These are phyloP conservation scores for Hyaloperonospora arabidopsidis DNA, from an alignment of 352 stramenopile species.

Conservation along the genomic window DNA sequence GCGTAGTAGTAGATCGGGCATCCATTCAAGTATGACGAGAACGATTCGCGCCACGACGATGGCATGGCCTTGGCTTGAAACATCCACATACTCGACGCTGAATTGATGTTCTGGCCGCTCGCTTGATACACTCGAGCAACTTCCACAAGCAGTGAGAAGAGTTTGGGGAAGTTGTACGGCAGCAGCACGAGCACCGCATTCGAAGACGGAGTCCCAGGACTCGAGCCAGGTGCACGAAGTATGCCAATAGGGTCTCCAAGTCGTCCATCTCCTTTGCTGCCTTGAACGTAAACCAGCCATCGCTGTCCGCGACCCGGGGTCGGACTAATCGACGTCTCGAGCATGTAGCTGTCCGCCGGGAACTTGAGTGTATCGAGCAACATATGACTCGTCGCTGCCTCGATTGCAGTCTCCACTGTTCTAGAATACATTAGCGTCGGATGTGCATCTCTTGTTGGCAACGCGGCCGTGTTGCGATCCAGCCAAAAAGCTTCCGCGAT, in stretches of 20 bases:
- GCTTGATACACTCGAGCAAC: slow-evolving; percentile 74
- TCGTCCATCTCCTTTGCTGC: slow-evolving; percentile 74
- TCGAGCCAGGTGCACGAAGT: slow-evolving; percentile 31
- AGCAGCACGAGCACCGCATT: slow-evolving; percentile 68
- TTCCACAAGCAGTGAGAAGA: slow-evolving; percentile 79
- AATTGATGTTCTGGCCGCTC: slow-evolving; percentile 70
- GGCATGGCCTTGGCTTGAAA: slow-evolving; percentile 85
- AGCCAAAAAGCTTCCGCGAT: slow-evolving; percentile 81
- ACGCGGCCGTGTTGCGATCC: slow-evolving; percentile 66
- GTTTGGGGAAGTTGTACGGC: slow-evolving; percentile 83
- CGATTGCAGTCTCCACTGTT: slow-evolving; percentile 69
- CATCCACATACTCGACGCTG: slow-evolving; percentile 55
- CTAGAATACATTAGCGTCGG: slow-evolving; percentile 61
- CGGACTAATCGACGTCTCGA: slow-evolving; percentile 54
- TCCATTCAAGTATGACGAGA: slow-evolving; percentile 67
- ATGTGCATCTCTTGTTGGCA: slow-evolving; percentile 69
- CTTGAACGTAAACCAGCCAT: slow-evolving; percentile 78
- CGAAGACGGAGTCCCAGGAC: slow-evolving; percentile 25
- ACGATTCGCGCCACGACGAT: slow-evolving; percentile 75
- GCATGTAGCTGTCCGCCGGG: slow-evolving; percentile 62
- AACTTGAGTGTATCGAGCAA: slow-evolving; percentile 85
- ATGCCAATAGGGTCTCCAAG: slow-evolving; percentile 79
- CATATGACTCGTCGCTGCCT: slow-evolving; percentile 82
- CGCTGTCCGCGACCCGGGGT: slow-evolving; percentile 61
- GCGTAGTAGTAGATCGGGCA: slow-evolving; percentile 80